These are phyloP conservation scores for Colletotrichum tropicale DNA, from an alignment of 2,329 filamentous ascomycete species.

Conservation along the genomic window DNA sequence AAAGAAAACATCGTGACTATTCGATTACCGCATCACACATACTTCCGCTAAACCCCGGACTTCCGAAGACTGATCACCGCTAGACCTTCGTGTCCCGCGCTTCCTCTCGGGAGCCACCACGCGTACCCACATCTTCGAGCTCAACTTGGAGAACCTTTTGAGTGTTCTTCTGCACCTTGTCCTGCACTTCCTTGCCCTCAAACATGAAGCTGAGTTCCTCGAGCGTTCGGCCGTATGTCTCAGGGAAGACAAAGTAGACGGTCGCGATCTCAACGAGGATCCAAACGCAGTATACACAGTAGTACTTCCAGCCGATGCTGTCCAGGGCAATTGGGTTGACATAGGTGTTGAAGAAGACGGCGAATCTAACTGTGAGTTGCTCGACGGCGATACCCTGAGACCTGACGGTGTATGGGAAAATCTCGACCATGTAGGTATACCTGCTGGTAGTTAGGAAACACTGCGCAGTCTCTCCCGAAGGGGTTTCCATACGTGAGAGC, in stretches of 20 bases:
- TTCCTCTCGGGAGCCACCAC: neutral
- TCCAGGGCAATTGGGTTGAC: constrained; percentile 48
- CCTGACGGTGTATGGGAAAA: constrained; percentile 41
- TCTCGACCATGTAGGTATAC: constrained; percentile 44
- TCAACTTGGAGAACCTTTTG: constrained; percentile 21
- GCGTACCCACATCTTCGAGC: neutral
- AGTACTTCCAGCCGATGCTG: constrained; percentile 44
- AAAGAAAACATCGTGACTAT: neutral
- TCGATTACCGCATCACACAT: neutral
- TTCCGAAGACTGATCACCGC: neutral
- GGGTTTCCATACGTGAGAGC: neutral
- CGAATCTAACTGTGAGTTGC: constrained; percentile 40
- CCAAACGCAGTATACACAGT: constrained; percentile 48
- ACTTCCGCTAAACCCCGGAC: neutral
- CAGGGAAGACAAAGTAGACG: constrained; percentile 85
- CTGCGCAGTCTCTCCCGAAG: rapidly evolving
- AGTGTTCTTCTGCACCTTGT: constrained; percentile 19
- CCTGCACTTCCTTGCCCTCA: constrained; percentile 18
- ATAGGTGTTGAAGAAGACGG: constrained; percentile 50
- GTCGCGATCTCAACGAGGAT: constrained; percentile 42
- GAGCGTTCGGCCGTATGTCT: constrained; percentile 80
- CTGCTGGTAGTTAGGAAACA: constrained; percentile 23
- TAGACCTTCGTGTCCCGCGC: neutral
- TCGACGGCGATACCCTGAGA: constrained; percentile 42
- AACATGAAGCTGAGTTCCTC: constrained; percentile 62